A percentile compares a stretch with the other conserved stretches of the same genome.
Evolutionary conservation across 164 flowering plant genomes (phyloP).

Genomic region (Dillenia suffruticosa): DNA sequence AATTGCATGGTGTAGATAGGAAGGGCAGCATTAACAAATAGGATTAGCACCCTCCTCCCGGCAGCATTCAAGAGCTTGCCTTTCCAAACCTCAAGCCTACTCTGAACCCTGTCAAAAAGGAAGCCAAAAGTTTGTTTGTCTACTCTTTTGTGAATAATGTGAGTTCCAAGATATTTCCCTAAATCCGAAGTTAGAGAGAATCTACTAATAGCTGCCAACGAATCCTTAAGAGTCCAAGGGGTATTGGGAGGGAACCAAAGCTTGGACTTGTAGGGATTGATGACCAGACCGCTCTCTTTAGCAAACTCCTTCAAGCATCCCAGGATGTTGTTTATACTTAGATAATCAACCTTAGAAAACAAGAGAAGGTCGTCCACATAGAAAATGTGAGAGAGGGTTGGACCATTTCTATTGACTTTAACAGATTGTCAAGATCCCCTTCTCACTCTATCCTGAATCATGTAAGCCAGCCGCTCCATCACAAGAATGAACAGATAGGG

Average conservation of each 20-base stretch:
- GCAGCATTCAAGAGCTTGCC: not conserved
- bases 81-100: not conserved
- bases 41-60: not conserved
- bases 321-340: not conserved
- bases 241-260: not conserved
- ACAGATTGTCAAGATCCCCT: not conserved
- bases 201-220: not conserved
- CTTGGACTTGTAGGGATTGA: not conserved
- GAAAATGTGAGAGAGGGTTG: not conserved
- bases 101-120: not conserved
- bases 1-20: not conserved
- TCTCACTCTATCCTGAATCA: not conserved
- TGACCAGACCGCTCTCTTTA: not conserved
- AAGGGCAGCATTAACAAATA: not conserved
- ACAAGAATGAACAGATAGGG: not conserved
- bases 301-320: not conserved
- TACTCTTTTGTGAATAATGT: not conserved
- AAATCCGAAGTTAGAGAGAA: not conserved
- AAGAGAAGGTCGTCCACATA: not conserved
- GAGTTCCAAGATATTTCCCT: not conserved
- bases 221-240: not conserved
- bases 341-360: not conserved
- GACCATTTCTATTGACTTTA: not conserved
- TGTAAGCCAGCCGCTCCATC: not conserved
- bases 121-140: not conserved